Base-by-base conservation (phyloP, 75 land plant species). In the Chamaecyparis obtusa region DNA sequence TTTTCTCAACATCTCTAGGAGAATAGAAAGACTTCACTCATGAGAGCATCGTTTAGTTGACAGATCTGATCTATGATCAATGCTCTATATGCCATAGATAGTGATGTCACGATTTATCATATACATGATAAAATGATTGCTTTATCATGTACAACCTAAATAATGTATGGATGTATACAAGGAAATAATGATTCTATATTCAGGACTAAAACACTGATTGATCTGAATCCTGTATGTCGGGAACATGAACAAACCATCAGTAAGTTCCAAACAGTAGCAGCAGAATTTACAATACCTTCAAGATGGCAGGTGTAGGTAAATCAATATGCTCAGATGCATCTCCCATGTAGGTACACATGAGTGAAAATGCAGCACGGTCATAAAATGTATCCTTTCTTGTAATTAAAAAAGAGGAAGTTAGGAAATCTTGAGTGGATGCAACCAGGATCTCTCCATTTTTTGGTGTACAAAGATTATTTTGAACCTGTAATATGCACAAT, bases 371-470 rank as follows among this genome's bases (percentile, higher is more conserved):
- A 83, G 94, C 94, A 33, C 99, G 96, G 87, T 98, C 99, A 91
- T 98, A 98, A 84, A 98, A 98, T 5, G 96, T 98, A 85, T 98
- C 99, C 87, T 95, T 98, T 85, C 99, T 91, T 85, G 99, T 98
- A 35, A 98, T 94, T 30, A 98, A 91, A 82, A 92, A 97, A 10
- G 99, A 96, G 15, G 99, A 96, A 30, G 99, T 98, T 83, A 98
- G 87, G 86, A 98, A 98, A 83, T 98, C 99, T 85, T 98, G 99
- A 56, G 99, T 98, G 3, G 99, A 98, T 30, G 99, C 99, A 84
- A 98, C 96, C 88, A 98, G 88, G 57, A 98, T 97, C 84, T 95
- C 97, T 27, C 99, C 99, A 93, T 97, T 98, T 89, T 98, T 98
- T 49, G 99, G 99, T 15, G 99, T 98, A 84, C 99, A 98, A 72